These are phyloP conservation scores for Hsuehochloa calcarea DNA, from an alignment of 176 grass and related monocot genomes.

Conservation along the genomic window DNA sequence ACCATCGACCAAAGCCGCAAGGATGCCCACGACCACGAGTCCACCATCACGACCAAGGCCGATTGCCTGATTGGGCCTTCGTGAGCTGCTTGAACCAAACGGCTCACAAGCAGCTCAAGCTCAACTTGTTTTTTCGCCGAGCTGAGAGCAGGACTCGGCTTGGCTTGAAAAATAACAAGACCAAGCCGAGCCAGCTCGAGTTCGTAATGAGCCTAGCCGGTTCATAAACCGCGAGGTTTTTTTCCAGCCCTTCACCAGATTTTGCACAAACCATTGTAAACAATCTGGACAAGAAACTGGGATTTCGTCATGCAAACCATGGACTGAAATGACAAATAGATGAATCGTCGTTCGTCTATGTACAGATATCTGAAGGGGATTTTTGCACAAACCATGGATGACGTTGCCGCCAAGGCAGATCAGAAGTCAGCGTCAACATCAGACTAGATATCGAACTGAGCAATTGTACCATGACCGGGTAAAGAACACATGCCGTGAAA, in stretches of 20 bases:
- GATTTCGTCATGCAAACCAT: neutral
- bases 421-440: neutral
- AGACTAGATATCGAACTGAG: neutral
- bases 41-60: rapidly evolving
- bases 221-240: too few relatives aligned
- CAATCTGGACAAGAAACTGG: neutral
- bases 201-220: too few relatives aligned
- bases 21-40: rapidly evolving
- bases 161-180: too few relatives aligned
- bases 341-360: neutral
- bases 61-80: too few relatives aligned
- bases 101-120: too few relatives aligned
- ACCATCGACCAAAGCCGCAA: rapidly evolving
- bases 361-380: neutral
- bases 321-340: neutral
- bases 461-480: neutral
- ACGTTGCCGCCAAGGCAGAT: neutral
- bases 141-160: too few relatives aligned
- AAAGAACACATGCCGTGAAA: neutral
- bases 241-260: neutral
- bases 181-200: too few relatives aligned
- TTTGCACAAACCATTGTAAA: neutral
- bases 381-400: too few relatives aligned
- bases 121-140: too few relatives aligned
- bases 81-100: too few relatives aligned